Percentiles rank a stretch among this genome's conserved stretches.
Evolutionary conservation across 1,284 basidiomycete species (phyloP).

Genomic region (Malassezia cuniculi): DNA sequence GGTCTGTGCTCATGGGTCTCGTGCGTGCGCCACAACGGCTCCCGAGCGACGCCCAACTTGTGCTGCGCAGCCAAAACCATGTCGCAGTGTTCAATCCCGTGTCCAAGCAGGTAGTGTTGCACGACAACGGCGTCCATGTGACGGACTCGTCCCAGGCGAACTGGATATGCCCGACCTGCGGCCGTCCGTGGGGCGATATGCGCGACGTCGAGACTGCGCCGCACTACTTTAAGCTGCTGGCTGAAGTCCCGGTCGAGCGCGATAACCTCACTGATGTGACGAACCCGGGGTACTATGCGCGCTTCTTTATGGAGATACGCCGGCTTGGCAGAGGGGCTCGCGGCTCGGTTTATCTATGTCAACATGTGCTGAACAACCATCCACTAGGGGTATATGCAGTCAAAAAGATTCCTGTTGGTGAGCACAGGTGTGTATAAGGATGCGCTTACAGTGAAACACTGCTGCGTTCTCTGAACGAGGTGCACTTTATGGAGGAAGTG

Average conservation of each 20-base stretch:
- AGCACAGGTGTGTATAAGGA: conserved; percentile 38
- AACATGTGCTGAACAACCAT: conserved; percentile 71
- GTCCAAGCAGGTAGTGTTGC: conserved; percentile 21
- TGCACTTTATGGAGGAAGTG: conserved; percentile 68
- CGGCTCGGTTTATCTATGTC: conserved; percentile 70
- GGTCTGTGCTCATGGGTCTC: conserved; percentile 2
- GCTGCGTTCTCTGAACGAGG: conserved; percentile 48
- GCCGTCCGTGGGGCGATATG: conserved; percentile 4
- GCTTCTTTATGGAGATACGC: conserved; percentile 76
- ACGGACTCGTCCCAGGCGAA: background rate
- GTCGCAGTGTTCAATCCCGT: conserved; percentile 26
- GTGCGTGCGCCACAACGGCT: conserved; percentile 5
- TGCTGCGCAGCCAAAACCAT: conserved; percentile 26
- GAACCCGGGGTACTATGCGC: conserved; percentile 49
- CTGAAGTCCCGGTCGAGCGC: conserved; percentile 14
- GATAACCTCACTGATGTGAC: conserved; percentile 2
- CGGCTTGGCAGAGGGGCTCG: conserved; percentile 82
- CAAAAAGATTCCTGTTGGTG: conserved; percentile 86
- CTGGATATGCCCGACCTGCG: conserved; percentile 11
- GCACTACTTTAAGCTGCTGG: conserved; percentile 32
- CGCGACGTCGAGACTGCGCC: conserved; percentile 18
- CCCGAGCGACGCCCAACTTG: conserved; percentile 24
- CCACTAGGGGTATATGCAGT: conserved; percentile 61
- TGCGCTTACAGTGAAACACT: conserved; percentile 14
- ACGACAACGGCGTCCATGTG: conserved; percentile 5